Base-by-base conservation (phyloP, 495 filamentous ascomycete species). In the Aspergillus nidulans region DNA sequence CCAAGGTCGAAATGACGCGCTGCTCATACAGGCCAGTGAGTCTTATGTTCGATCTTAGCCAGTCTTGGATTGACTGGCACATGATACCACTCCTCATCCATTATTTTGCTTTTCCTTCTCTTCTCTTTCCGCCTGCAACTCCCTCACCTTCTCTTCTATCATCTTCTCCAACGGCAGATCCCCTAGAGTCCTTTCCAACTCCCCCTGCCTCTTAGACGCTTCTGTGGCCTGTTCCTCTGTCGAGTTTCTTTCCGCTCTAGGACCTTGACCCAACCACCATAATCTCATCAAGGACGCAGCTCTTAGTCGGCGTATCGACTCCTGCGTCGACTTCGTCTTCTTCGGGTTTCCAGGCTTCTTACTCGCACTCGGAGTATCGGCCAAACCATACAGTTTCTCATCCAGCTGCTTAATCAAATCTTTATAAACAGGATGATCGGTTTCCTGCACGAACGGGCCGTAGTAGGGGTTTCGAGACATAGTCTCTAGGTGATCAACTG, bases 381-480 rank as follows among this genome's bases (percentile, higher is more conserved):
- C 68, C 23, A 76, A 36, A 26, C 57, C 64, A 34, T 30, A 40
- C 7, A 75, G 34, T 68, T 59, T 6, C 55, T 59, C 6, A 62
- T 63, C 4, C 25, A 39, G n/a, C 8, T 39, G 13, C 8, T 51
- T 26, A 6, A 59, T 49, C 41, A 75, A 49, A 59, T 76, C 73
- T 15, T 53, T 43, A 30, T 60, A 63, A 18, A 25, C 20, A 19
- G 47, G 65, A 52, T 2, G 53, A 42, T 34, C 50, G 60, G 1
- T 52, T 38, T 59, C 55, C 26, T 64, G 51, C 1, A 50, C 28
- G 42, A 66, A 74, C 4, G 48, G 24, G 2, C 19, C 28, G 54
- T 69, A 55, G 53, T 63, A 76, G 6, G 69, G 68, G 54, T 70
- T 74, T 26, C 67, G 66, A 12, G 40, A 45, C n/a, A 70, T 44